A percentile compares a stretch with the other conserved stretches of the same genome.
Evolutionary conservation across 768 basidiomycete genomes (phyloP).

Genomic region (Lactarius pseudohatsudake): DNA sequence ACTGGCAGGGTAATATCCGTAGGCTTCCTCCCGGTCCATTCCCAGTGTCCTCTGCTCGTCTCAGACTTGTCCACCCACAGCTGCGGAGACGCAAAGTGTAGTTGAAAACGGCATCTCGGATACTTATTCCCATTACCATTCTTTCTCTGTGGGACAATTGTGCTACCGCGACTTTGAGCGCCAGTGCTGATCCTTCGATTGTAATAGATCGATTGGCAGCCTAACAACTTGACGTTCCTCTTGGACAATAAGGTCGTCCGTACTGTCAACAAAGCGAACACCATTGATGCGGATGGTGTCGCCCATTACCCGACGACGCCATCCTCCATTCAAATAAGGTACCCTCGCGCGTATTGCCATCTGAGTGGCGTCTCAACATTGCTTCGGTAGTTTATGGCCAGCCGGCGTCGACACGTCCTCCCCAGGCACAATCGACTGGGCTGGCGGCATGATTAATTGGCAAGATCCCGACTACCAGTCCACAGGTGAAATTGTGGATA

Average conservation of each 20-base stretch:
- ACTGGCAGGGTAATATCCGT: slow-evolving; percentile 75
- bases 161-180: neutral
- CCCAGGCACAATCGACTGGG: slow-evolving; percentile 74
- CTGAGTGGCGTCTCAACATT: neutral
- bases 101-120: slow-evolving; percentile 52
- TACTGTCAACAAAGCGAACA: slow-evolving; percentile 61
- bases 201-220: slow-evolving; percentile 76
- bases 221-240: slow-evolving; percentile 59
- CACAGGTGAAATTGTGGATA: slow-evolving; percentile 43
- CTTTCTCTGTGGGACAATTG: slow-evolving; percentile 60
- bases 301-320: slow-evolving; percentile 74
- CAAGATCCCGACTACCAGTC: slow-evolving; percentile 70
- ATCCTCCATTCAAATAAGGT: slow-evolving; percentile 79
- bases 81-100: slow-evolving; percentile 49
- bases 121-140: slow-evolving; percentile 70
- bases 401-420: slow-evolving; percentile 64
- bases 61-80: slow-evolving; percentile 31
- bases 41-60: slow-evolving; percentile 8
- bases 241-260: slow-evolving; percentile 74
- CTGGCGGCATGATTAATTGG: slow-evolving; percentile 83
- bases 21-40: slow-evolving; percentile 35
- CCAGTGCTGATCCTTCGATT: slow-evolving; percentile 9
- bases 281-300: slow-evolving; percentile 54
- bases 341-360: slow-evolving; percentile 26
- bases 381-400: slow-evolving; percentile 63